Evolutionary conservation across 2,329 filamentous ascomycete species (phyloP).

Genomic region (Cryphonectria nitschkei): DNA sequence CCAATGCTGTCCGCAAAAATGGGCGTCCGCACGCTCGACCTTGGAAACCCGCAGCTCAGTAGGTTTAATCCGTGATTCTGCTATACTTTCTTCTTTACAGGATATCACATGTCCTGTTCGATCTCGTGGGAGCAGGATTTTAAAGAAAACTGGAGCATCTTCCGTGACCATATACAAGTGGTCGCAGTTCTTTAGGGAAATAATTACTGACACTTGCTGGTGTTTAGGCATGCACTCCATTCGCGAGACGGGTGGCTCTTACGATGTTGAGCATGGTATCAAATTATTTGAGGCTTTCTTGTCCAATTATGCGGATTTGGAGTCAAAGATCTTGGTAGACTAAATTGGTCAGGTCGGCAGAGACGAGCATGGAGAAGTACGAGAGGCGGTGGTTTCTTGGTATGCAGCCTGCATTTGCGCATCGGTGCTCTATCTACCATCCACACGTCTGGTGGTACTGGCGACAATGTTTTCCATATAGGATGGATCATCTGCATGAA

Average conservation of each 20-base stretch:
- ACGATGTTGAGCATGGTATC: constrained; percentile 86
- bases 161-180: not conserved
- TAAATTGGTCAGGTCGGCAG: constrained; percentile 42
- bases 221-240: constrained; percentile 83
- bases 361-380: not conserved
- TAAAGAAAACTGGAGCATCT: not conserved
- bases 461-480: not conserved
- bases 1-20: constrained; percentile 91
- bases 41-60: constrained; percentile 88
- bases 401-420: not conserved
- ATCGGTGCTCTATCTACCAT: not conserved
- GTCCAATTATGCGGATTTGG: constrained; percentile 78
- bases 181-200: no score
- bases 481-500: not conserved
- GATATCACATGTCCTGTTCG: no score
- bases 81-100: not conserved
- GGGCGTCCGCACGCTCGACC: constrained; percentile 85
- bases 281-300: constrained; percentile 89
- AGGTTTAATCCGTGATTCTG: not conserved
- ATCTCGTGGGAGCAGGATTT: no score
- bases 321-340: constrained; percentile 83
- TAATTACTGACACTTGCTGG: not conserved
- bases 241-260: constrained; percentile 84
- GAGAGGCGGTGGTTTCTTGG: not conserved
- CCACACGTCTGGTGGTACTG: not conserved